phyloP scores from a whole-genome alignment of 257 asterid genomes.

The Solanum boliviense region DNA sequence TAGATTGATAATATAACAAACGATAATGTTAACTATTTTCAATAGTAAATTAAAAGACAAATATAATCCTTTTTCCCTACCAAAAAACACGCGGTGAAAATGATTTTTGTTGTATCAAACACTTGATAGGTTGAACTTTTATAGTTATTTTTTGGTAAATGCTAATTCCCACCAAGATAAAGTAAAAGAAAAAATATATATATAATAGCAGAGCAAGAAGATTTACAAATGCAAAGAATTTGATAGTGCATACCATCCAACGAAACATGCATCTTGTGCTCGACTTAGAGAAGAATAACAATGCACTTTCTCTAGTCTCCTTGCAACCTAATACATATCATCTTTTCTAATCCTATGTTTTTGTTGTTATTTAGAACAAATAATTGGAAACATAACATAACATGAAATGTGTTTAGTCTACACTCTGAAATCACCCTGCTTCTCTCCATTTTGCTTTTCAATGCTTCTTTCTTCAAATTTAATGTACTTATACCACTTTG shows the following conservation, averaged over 20 bases:
- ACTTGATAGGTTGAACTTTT: not conserved
- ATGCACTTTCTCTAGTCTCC: not conserved
- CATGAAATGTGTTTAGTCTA: not conserved
- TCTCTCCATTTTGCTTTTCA: conserved; percentile 2
- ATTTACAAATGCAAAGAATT: not conserved
- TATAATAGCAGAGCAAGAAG: not conserved
- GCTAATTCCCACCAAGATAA: not conserved
- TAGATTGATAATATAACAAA: not conserved
- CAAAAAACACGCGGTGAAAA: not conserved
- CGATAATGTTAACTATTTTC: not conserved
- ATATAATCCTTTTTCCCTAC: not conserved
- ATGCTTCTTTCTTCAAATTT: conserved; percentile 57
- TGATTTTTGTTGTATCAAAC: not conserved
- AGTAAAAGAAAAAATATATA: not conserved
- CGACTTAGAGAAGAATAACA: not conserved
- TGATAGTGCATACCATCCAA: not conserved
- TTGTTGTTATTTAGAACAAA: not conserved
- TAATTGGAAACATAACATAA: not conserved
- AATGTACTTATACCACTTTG: conserved; percentile 63
- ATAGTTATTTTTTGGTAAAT: not conserved
- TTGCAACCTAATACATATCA: not conserved
- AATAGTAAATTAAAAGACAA: not conserved
- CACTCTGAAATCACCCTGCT: conserved; percentile 13
- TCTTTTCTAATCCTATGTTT: not conserved
- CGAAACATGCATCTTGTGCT: not conserved